phyloP scores from a whole-genome alignment of 2,329 filamentous ascomycete genomes.

The Spiromastix sp. region DNA sequence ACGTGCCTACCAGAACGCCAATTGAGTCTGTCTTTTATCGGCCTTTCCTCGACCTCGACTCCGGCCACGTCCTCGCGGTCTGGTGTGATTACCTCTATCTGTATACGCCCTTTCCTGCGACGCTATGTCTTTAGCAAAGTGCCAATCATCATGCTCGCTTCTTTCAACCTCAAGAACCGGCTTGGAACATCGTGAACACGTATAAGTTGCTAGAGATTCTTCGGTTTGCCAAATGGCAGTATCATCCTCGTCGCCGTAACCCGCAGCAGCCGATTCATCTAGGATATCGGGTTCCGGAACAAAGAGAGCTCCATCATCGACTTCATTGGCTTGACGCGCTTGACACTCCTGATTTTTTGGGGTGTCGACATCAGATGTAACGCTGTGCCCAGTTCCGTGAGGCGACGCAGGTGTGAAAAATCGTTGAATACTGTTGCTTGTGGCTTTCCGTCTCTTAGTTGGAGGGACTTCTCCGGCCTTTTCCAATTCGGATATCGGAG shows the following conservation, averaged over 20 bases:
- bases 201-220: slow-evolving; percentile 22
- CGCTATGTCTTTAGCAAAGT: slow-evolving; percentile 73
- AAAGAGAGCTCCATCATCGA: too few relatives aligned
- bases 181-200: slow-evolving; percentile 58
- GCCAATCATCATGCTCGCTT: slow-evolving; percentile 83
- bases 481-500: neutral
- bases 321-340: too few relatives aligned
- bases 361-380: too few relatives aligned
- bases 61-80: neutral
- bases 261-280: neutral
- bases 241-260: neutral
- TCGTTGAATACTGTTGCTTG: neutral
- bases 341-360: too few relatives aligned
- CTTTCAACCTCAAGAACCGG: slow-evolving; percentile 48
- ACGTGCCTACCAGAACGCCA: slow-evolving; percentile 11
- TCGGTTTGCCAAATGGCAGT: too few relatives aligned
- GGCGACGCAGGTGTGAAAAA: neutral
- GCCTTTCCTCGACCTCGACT: neutral
- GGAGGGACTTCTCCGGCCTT: neutral
- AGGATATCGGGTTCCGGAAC: neutral
- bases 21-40: slow-evolving; percentile 11
- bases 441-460: neutral
- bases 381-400: too few relatives aligned
- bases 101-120: slow-evolving; percentile 9
- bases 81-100: too few relatives aligned